These are phyloP conservation scores for Talaromyces sp. DNA, from an alignment of 2,329 filamentous ascomycete genomes.

Conservation along the genomic window DNA sequence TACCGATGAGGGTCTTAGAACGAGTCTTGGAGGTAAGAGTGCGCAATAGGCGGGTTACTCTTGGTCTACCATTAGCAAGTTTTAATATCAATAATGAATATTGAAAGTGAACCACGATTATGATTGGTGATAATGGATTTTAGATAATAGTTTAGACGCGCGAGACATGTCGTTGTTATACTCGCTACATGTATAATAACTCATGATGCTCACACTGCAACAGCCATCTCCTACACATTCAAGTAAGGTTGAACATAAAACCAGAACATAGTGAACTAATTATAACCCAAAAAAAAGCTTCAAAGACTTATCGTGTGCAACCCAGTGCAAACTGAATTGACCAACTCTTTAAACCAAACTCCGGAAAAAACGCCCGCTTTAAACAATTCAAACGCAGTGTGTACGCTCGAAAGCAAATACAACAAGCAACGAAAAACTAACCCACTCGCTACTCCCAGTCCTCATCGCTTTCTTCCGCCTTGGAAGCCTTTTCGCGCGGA, in stretches of 20 bases:
- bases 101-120: background rate
- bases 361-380: background rate
- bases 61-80: background rate
- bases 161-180: background rate
- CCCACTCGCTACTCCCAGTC: conserved; percentile 64
- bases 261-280: background rate
- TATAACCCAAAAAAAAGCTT: background rate
- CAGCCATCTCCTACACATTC: too few species aligned
- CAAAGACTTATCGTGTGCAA: background rate
- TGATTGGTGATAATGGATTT: background rate
- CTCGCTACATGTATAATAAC: background rate
- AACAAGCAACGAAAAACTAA: background rate
- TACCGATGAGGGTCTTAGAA: conserved; percentile 26
- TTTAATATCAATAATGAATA: background rate
- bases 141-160: background rate
- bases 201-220: background rate
- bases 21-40: conserved; percentile 17
- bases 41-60: background rate
- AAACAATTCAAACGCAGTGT: background rate
- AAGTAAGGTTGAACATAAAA: background rate
- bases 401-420: background rate
- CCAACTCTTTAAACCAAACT: background rate
- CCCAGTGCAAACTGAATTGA: background rate
- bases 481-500: conserved; percentile 46
- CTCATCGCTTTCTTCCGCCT: conserved; percentile 59